Conservation (phyloP, 2,329 filamentous ascomycete genomes). For the Didymella glomerata region DNA sequence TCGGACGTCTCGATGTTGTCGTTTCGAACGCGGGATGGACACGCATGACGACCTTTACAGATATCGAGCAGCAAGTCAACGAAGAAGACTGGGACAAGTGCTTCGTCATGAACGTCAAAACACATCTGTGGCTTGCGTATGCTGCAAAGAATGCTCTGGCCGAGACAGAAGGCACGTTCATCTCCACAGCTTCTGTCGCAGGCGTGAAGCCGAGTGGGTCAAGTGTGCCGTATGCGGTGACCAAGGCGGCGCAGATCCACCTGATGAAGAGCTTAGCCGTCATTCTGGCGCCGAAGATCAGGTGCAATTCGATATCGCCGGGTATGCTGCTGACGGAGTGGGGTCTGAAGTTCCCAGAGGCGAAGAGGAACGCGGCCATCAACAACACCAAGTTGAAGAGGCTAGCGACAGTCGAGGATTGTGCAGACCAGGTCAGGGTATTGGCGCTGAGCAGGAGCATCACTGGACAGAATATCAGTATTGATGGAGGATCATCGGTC, state of each 20-base stretch:
- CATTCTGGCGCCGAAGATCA: slow-evolving; percentile 68
- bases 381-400: slow-evolving; percentile 59
- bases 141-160: slow-evolving; percentile 67
- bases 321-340: slow-evolving; percentile 69
- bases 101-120: slow-evolving; percentile 69
- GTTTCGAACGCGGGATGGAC: slow-evolving; percentile 68
- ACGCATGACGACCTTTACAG: slow-evolving; percentile 65
- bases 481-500: slow-evolving; percentile 48
- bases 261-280: slow-evolving; percentile 71
- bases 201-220: slow-evolving; percentile 71
- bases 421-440: slow-evolving; percentile 48
- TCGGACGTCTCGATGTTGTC: slow-evolving; percentile 60
- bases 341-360: slow-evolving; percentile 58
- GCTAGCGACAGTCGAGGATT: slow-evolving; percentile 63
- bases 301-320: slow-evolving; percentile 71
- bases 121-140: slow-evolving; percentile 61
- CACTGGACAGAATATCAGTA: slow-evolving; percentile 50
- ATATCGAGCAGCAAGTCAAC: slow-evolving; percentile 65
- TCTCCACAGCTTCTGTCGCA: slow-evolving; percentile 70
- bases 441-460: slow-evolving; percentile 48
- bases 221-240: slow-evolving; percentile 76
- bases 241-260: slow-evolving; percentile 77
- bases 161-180: slow-evolving; percentile 67
- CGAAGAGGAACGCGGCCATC: slow-evolving; percentile 54
- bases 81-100: slow-evolving; percentile 73